Percentiles rank a stretch among this genome's conserved stretches.
Evolutionary conservation across 179 eudicot species (phyloP).

Genomic region (Patellifolia procumbens): DNA sequence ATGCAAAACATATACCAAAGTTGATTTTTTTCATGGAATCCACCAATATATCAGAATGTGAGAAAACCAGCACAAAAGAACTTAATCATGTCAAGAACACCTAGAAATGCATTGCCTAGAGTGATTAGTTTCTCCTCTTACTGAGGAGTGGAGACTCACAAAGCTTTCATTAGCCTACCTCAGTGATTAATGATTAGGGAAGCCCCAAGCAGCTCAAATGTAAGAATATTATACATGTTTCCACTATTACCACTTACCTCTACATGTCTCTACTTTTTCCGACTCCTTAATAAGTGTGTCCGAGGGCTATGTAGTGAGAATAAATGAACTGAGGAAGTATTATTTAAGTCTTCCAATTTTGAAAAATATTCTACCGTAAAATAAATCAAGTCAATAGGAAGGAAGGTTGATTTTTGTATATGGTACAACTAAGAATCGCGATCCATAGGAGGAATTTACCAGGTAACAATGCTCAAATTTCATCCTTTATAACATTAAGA

Average conservation of each 20-base stretch:
- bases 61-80: background rate
- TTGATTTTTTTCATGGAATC: background rate
- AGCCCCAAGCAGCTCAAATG: background rate
- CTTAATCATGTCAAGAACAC: background rate
- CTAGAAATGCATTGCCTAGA: background rate
- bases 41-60: background rate
- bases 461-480: background rate
- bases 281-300: too few species aligned
- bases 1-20: background rate
- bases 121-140: too few species aligned
- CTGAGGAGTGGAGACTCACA: too few species aligned
- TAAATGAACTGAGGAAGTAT: too few species aligned
- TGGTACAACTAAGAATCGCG: background rate
- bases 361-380: background rate
- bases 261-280: too few species aligned
- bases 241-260: background rate
- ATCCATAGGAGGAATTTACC: background rate
- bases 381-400: background rate
- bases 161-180: background rate
- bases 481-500: background rate
- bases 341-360: background rate
- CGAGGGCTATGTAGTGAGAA: too few species aligned
- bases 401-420: background rate
- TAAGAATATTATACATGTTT: background rate
- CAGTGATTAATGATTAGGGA: too few species aligned